Conservation (phyloP, 805 yeast genomes). For the Candida krabiensis region DNA sequence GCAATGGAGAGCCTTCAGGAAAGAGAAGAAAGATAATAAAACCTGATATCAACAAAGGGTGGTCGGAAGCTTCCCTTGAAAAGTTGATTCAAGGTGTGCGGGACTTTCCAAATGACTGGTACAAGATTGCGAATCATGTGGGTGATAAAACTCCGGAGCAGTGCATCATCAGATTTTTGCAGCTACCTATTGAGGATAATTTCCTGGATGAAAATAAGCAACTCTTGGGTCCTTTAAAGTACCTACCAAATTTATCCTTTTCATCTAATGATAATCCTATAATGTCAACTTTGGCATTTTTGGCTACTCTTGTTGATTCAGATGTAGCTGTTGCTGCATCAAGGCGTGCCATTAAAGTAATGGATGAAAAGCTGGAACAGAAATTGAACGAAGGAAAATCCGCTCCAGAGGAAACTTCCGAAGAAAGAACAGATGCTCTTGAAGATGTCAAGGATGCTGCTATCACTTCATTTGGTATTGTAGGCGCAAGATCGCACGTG, state of each 20-base stretch:
- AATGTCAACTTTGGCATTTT: conserved; percentile 85
- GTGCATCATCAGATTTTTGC: conserved; percentile 76
- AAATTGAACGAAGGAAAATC: conserved; percentile 37
- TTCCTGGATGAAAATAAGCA: conserved; percentile 49
- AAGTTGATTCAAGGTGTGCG: conserved; percentile 63
- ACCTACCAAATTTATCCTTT: conserved; percentile 81
- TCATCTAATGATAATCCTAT: conserved; percentile 90
- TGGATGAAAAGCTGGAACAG: conserved; percentile 43
- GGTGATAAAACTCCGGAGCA: conserved; percentile 74
- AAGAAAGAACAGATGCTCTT: conserved; percentile 22
- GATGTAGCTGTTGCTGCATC: conserved; percentile 85
- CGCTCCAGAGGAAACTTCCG: conserved; percentile 12
- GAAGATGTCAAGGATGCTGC: conserved; percentile 56
- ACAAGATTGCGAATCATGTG: conserved; percentile 62
- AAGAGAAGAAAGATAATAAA: conserved; percentile 29
- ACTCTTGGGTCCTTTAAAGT: conserved; percentile 72
- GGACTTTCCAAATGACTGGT: conserved; percentile 75
- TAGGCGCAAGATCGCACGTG: conserved; percentile 77
- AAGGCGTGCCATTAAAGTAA: conserved; percentile 51
- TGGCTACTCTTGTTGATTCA: conserved; percentile 83
- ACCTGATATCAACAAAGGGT: conserved; percentile 44
- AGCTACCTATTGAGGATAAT: conserved; percentile 78
- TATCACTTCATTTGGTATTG: conserved; percentile 66
- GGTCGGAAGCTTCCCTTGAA: conserved; percentile 69
- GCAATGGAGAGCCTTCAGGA: conserved; percentile 14